These are phyloP conservation scores for Pholiota microspora DNA, from an alignment of 768 basidiomycete genomes.

Conservation along the genomic window DNA sequence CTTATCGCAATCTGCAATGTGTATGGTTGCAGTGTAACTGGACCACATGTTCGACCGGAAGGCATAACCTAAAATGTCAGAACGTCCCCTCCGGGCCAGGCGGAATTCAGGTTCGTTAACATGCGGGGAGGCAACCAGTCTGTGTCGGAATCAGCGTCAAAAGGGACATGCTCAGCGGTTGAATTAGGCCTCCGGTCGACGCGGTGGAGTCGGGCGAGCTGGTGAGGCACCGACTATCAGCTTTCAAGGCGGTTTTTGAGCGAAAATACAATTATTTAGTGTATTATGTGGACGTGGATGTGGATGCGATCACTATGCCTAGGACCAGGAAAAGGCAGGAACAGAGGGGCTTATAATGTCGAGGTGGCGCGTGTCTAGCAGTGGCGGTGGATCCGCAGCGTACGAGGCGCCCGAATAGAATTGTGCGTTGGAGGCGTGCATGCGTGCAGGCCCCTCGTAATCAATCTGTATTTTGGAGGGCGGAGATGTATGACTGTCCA, in stretches of 20 bases:
- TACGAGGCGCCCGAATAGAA: slow-evolving; percentile 3
- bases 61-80: too few species aligned
- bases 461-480: too few species aligned
- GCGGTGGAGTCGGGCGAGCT: background rate
- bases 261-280: background rate
- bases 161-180: background rate
- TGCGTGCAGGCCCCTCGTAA: too few species aligned
- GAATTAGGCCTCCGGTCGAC: background rate
- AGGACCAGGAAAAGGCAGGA: background rate
- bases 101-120: background rate
- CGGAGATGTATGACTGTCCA: too few species aligned
- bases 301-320: too few species aligned
- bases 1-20: background rate
- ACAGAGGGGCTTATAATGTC: background rate
- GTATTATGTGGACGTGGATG: too few species aligned
- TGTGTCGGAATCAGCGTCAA: background rate
- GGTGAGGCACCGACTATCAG: too few species aligned
- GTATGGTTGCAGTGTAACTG: background rate
- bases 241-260: too few species aligned
- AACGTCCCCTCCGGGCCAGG: background rate
- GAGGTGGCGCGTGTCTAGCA: slow-evolving; percentile 1
- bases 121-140: background rate
- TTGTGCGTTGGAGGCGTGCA: background rate
- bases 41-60: background rate
- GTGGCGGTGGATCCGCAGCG: slow-evolving; percentile 6